Base-by-base conservation (phyloP, 2,329 filamentous ascomycete genomes). In the Cladosporium phlei region DNA sequence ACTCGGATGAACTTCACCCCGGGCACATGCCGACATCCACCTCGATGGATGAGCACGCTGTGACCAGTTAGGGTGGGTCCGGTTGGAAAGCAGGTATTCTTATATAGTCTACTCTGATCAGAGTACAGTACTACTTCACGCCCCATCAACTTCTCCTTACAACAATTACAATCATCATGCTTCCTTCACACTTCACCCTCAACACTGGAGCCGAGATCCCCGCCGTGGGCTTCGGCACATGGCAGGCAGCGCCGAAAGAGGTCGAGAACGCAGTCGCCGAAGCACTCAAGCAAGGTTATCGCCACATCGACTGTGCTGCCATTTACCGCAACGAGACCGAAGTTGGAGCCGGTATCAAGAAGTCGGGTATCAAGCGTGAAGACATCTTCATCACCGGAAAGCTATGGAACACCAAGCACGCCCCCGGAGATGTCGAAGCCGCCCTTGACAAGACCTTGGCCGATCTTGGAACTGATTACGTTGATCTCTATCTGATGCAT, bases 331-430 rank as follows among this genome's bases (percentile, higher is more conserved):
- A 73, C 48, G 69, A 75, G 56, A 57, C 61, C 28, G 64, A 67
- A 48, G 69, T 73, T 1, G 71, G 70, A 11, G 53, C 58, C 29
- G 71, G 68, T 9, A 70, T 73, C 27, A 51, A 56, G 8, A 58
- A 64, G 17, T 53, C 59, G 4, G 58, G 60, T 12, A 49, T 63
- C 11, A 34, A 52, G 8, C 51, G 61, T 19, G 49, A 57, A 10
- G 57, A 64, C 8, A 59, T 63, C 45, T 64, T 63, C 53, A 49
- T 63, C 22, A 81, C 78, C n/a, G 74, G 73, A 52, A 83, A 83
- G 66, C 67, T 82, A 10, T 82, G 77, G 78, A 80, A 80, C 65
- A 77, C 69, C 10, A 66, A 74, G 30, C 76, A 78, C 49, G 58
- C 52, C 30, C 55, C 58, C 4, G 50, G 55, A 7, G 47, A 55